Conservation (phyloP, 352 stramenopile genomes). For the Globisporangium carolinianum region DNA sequence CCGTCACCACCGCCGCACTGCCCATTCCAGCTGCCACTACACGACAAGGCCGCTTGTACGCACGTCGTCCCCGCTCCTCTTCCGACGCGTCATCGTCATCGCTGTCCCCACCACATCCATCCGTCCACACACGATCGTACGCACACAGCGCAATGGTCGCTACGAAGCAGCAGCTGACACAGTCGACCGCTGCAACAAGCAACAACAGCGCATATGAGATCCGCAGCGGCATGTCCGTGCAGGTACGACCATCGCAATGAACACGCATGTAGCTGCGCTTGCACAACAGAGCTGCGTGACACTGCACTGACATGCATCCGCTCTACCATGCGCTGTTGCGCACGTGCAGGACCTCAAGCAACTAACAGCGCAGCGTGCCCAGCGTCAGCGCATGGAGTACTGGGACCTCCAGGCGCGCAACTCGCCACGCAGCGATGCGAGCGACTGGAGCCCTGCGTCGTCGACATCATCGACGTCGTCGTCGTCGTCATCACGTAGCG, state of each 20-base stretch:
- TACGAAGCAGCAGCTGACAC: constrained; percentile 20
- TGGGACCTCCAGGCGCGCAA: constrained; percentile 43
- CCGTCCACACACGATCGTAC: not conserved
- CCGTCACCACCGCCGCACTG: not conserved
- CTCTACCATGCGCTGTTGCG: not conserved
- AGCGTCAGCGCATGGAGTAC: constrained; percentile 62
- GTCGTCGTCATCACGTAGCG: constrained; percentile 7
- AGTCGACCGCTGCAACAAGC: constrained; percentile 2
- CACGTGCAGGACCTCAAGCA: constrained; percentile 61
- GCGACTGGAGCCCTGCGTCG: constrained; percentile 20
- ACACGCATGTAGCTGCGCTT: not conserved
- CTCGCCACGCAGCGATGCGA: constrained; percentile 25
- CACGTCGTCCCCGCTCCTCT: too few relatives aligned
- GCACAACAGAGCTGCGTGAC: too few relatives aligned
- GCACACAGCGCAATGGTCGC: constrained; percentile 24
- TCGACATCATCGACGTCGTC: constrained; percentile 13
- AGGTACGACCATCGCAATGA: constrained; percentile 21
- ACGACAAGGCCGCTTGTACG: too few relatives aligned
- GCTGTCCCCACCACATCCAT: constrained; percentile 1
- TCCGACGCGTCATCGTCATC: too few relatives aligned
- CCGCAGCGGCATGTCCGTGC: constrained; percentile 79
- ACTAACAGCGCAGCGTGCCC: constrained; percentile 61
- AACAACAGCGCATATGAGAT: constrained; percentile 47
- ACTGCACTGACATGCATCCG: not conserved
- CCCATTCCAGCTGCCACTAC: too few relatives aligned